Conservation (phyloP, 164 flowering plant genomes). For the Tetrastigma voinierianum region DNA sequence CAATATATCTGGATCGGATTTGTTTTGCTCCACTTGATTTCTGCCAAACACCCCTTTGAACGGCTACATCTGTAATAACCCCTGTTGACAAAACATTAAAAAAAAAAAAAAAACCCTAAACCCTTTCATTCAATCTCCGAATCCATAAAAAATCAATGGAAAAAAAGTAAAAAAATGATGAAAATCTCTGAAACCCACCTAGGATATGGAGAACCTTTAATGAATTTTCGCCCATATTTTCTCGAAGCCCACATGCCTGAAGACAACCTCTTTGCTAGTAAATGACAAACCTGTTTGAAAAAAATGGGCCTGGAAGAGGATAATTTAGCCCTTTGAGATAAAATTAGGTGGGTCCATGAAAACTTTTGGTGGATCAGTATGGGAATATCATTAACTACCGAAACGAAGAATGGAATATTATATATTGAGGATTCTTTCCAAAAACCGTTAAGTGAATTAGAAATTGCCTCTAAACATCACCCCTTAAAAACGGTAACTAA, state of each 20-base stretch:
- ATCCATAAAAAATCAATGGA: neutral
- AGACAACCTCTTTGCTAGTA: constrained; percentile 71
- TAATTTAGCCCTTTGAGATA: too few relatives aligned
- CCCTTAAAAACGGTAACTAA: too few relatives aligned
- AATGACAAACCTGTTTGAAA: constrained; percentile 84
- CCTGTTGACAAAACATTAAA: constrained; percentile 38
- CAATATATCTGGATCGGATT: constrained; percentile 86
- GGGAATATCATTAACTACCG: too few relatives aligned
- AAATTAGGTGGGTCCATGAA: too few relatives aligned
- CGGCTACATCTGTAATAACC: constrained; percentile 97
- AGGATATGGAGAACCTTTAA: constrained; percentile 95
- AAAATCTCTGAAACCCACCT: constrained; percentile 38
- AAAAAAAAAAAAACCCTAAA: neutral
- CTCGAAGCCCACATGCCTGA: constrained; percentile 97
- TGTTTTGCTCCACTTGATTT: constrained; percentile 93
- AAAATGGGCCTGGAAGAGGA: too few relatives aligned
- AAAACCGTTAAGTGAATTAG: too few relatives aligned
- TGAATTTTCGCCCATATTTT: constrained; percentile 96
- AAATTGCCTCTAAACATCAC: too few relatives aligned
- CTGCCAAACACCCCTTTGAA: constrained; percentile 93
- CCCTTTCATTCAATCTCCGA: too few relatives aligned
- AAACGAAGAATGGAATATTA: too few relatives aligned
- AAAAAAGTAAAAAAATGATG: neutral
- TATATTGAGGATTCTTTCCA: too few relatives aligned
- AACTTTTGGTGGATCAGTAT: too few relatives aligned